Base-by-base conservation (phyloP, 805 yeast species). In the baker's yeast (Saccharomyces cerevisiae) region DNA sequence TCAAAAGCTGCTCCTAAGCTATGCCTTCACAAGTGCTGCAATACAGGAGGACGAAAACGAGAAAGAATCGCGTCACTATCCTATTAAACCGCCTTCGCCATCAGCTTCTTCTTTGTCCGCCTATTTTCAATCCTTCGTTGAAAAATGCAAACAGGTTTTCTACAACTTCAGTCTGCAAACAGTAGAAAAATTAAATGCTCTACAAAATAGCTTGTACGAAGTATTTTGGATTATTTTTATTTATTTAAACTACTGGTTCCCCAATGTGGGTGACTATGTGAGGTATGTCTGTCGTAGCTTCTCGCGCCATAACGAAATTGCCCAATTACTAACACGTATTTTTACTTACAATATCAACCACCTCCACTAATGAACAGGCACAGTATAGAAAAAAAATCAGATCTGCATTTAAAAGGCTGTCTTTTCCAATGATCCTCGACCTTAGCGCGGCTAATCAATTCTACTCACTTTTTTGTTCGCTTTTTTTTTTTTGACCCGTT, bases 231-330 rank as follows among this genome's bases (percentile, higher is more conserved):
- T 59, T 10, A 47, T 57, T 21, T 43, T 64, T 11, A 51, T 64
- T 4, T 59, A 63, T 51, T 36, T 61, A 36, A 61, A 63, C 48
- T 50, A 63, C 43, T 59, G 64, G 58, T 58, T 63, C 46, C 68
- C 68, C 14, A 55, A 55, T 47, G 30, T 59, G 22, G 56, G 63
- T 2, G 26, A 55, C 14, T 47, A 53, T 13, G 14, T 62, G 50
- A 62, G 59, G 68, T 64, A 64, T 64, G 68, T 60, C 21, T 13
- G 22, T 5, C 31, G 22, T 27, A n/a, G 27, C 24, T 41, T 31
- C 11, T 46, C 8, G 24, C 36, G 14, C 4, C 10, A 29, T 21
- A 10, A 22, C 22, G 49, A 49, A 47, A 43, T 46, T 29, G 24
- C 43, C 26, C 43, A 31, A 17, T 28, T 47, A 31, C 21, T 10